These are phyloP conservation scores for Eimeria tenella DNA, from an alignment of 169 alveolate species.

Conservation along the genomic window DNA sequence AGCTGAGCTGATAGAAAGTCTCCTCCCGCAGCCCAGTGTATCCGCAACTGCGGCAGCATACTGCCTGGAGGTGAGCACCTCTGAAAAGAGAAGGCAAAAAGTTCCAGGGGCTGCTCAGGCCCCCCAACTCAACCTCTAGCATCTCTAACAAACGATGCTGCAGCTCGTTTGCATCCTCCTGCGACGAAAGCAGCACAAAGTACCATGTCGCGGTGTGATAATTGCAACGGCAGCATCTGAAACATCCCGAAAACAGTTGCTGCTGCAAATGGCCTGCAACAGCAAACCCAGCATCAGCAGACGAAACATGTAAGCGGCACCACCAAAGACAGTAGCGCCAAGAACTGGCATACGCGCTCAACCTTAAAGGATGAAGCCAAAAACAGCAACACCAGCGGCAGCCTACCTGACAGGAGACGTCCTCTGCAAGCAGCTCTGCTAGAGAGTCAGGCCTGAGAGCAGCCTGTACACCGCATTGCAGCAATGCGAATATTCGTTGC, in stretches of 20 bases:
- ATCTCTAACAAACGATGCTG: conserved; percentile 75
- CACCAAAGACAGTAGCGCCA: neutral
- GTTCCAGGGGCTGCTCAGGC: conserved; percentile 63
- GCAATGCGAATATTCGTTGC: conserved; percentile 66
- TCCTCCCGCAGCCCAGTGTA: conserved; percentile 77
- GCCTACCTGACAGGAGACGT: conserved; percentile 66
- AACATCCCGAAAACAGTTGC: neutral
- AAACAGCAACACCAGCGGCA: conserved; percentile 28
- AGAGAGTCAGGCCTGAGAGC: conserved; percentile 64
- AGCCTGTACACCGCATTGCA: conserved; percentile 75
- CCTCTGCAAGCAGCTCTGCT: conserved; percentile 72
- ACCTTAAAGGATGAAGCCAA: neutral
- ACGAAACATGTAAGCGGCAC: neutral
- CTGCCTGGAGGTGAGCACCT: conserved; percentile 65
- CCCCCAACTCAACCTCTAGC: conserved; percentile 75
- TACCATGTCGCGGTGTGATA: neutral
- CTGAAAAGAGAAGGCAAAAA: conserved; percentile 66
- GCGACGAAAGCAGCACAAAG: neutral
- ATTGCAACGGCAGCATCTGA: neutral
- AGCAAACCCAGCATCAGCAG: neutral
- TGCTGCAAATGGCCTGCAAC: conserved; percentile 4
- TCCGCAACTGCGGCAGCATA: conserved; percentile 71
- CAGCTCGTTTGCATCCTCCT: conserved; percentile 80
- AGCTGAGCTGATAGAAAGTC: conserved; percentile 73
- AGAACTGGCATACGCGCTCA: neutral